Base-by-base conservation (phyloP, 805 yeast species). In the Zygosaccharomyces bisporus region DNA sequence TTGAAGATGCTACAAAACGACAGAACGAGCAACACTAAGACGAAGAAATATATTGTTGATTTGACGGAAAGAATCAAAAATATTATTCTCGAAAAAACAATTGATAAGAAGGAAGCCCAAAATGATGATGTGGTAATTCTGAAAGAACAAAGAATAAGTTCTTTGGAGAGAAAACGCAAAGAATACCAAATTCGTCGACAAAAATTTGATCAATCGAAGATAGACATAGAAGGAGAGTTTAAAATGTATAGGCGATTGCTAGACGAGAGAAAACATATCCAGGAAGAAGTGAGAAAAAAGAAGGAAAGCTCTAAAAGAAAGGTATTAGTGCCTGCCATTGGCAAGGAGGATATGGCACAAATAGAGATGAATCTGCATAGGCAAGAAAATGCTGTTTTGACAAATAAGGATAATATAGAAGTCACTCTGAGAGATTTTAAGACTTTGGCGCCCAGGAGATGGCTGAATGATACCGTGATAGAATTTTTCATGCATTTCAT, bases 391-490 rank as follows among this genome's bases (percentile, higher is more conserved):
- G 48, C 57, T 3, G 46, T 69, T 1, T 45, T 61, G 1, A 52
- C 58, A 17, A 62, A 61, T 20, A 60, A 61, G 7, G 60, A 61
- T 29, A 67, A 65, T 33, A 77, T 90, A 34, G 91, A 85, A 39
- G 75, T 90, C 2, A 66, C 68, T 3, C 75, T 76, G 0, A 67
- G 77, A 25, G 99, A 93, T 61, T 63, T 91, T 44, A 71, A 74
- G 35, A 88, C 96, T 0, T 69, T 93, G 25, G 66, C 74, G 6
- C 85, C 83, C 43, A 72, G 83, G 4, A 67, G 74, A 31, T 93
- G 99, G 99, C 73, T 93, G 23, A 93, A 93, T 60, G 99, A 93
- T 64, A 86, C 82, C 34, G 75, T 93, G 4, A 90, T 93, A 46
- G 98, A 93, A 58, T 83, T 81, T 54, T 91, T 83, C 60, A 70